Evolutionary conservation across 2,329 filamentous ascomycete species (phyloP), one percentile per base, ranked within the genome.

Genomic region (Ophiocordyceps camponoti-rufipedis): DNA sequence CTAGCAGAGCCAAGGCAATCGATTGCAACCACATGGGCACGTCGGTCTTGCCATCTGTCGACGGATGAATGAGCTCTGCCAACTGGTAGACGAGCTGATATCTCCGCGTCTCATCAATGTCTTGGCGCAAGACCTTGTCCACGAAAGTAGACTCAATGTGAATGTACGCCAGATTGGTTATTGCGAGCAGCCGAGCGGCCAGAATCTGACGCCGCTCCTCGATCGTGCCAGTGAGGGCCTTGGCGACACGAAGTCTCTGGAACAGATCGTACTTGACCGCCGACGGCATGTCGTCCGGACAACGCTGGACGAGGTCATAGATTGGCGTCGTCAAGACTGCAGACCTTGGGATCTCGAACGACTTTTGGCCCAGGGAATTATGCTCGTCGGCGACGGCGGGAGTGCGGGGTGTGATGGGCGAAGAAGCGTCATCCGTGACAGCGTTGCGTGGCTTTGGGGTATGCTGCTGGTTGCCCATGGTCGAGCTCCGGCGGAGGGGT

Each of bases 11-110:
- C 45, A 98, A 69, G 8, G 86, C 84, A 48, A 88, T 78, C 2
- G 85, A 85, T 60, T 96, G 89, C 19, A 94, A 68, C 62, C 80
- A 78, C 43, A 81, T 67, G 6, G 88, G 84, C 19, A 93, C 75
- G 10, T 74, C 68, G 16, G 71, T 62, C 45, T 81, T 74, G 18
- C 77, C 80, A 55, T 82, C 79, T 6, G 78, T 72, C 5, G 85
- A 80, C 11, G 89, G 85, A 53, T 94, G 88, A 19, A 96, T 82
- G 47, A 98, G 68, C 59, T 96, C 89, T 16, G 85, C 85, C 35
- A 98, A 74, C 62, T 98, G 93, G 56, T 93, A 93, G 4, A 86
- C 81, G 23, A 98, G 71, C 61, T 98, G 91, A 50, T 87, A 82
- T 44, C 85, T 78, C 48, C 88, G 80, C 2, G 88, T 87, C 60